phyloP scores from a whole-genome alignment of 2,329 filamentous ascomycete genomes.

The Phyllosticta citrichinensis region DNA sequence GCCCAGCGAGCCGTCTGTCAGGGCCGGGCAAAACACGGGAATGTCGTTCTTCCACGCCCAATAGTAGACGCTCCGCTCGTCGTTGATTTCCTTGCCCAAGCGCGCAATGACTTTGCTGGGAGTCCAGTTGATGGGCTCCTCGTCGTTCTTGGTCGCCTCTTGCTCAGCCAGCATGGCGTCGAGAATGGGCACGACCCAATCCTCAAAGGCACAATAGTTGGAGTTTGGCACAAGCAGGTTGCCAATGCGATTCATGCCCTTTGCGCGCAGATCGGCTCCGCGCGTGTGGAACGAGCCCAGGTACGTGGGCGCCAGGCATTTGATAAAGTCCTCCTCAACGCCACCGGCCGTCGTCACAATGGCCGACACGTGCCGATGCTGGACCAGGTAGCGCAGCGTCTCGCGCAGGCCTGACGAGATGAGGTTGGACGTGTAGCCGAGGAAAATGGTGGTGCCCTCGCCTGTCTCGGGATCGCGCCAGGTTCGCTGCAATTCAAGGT shows the following conservation, averaged over 20 bases:
- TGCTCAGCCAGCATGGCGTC: constrained; percentile 91
- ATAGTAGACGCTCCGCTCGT: constrained; percentile 86
- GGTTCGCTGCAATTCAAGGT: constrained; percentile 44
- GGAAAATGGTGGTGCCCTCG: constrained; percentile 81
- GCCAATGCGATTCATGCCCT: constrained; percentile 90
- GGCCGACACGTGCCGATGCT: constrained; percentile 84
- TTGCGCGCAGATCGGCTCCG: constrained; percentile 67
- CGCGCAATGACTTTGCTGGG: constrained; percentile 85
- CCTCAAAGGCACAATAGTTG: constrained; percentile 96
- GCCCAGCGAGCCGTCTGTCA: constrained; percentile 89
- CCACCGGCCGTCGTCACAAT: constrained; percentile 95
- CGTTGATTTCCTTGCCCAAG: constrained; percentile 86
- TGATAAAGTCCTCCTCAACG: constrained; percentile 96
- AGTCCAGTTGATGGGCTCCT: constrained; percentile 75
- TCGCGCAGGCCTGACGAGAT: constrained; percentile 93
- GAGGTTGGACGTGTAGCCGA: constrained; percentile 95
- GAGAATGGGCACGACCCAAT: constrained; percentile 95
- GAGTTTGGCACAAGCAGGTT: constrained; percentile 93
- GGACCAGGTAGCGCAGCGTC: constrained; percentile 81
- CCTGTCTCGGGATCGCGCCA: constrained; percentile 74
- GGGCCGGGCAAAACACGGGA: constrained; percentile 88
- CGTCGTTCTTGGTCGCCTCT: constrained; percentile 60
- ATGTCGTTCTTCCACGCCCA: constrained; percentile 98
- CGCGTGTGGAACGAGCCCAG: constrained; percentile 73
- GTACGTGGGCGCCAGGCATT: constrained; percentile 91